Evolutionary conservation across 2,329 filamentous ascomycete species (phyloP).

Genomic region (Apiospora kogelbergensis): DNA sequence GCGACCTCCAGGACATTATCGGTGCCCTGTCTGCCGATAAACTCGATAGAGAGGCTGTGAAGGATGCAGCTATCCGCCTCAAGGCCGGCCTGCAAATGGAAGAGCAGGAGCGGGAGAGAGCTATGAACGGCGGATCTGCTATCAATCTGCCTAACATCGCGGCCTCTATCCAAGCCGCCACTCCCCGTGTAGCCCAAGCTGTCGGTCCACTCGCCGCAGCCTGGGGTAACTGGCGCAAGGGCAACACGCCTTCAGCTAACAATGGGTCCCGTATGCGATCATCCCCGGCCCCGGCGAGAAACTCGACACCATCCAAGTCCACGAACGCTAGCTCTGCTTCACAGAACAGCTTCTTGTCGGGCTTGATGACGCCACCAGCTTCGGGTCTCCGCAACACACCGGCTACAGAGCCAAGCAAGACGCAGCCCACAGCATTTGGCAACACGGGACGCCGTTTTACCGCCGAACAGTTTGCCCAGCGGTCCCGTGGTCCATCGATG

Average conservation of each 20-base stretch:
- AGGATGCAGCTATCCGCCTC: conserved; percentile 88
- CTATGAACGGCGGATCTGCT: conserved; percentile 68
- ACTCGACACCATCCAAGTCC: conserved; percentile 55
- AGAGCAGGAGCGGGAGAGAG: conserved; percentile 88
- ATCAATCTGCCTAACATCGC: conserved; percentile 74
- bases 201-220: conserved; percentile 80
- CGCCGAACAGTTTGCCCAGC: conserved; percentile 46
- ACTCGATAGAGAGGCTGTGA: conserved; percentile 77
- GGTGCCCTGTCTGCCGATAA: conserved; percentile 70
- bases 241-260: conserved; percentile 49
- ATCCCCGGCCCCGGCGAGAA: conserved; percentile 41
- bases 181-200: conserved; percentile 80
- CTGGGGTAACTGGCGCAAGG: conserved; percentile 92
- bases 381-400: conserved; percentile 68
- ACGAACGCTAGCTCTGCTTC: conserved; percentile 50
- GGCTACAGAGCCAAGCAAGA: conserved; percentile 37
- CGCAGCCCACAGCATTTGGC: conserved; percentile 61
- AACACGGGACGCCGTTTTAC: conserved; percentile 60
- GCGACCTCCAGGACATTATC: conserved; percentile 92
- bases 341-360: conserved; percentile 65
- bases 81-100: conserved; percentile 98
- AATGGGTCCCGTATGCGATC: conserved; percentile 48
- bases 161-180: conserved; percentile 71
- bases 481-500: conserved; percentile 31
- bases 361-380: conserved; percentile 86